A percentile compares a stretch with the other conserved stretches of the same genome.
These are phyloP conservation scores for Dendrostoma leiphaemia DNA, from an alignment of 2,329 filamentous ascomycete species.

Conservation along the genomic window DNA sequence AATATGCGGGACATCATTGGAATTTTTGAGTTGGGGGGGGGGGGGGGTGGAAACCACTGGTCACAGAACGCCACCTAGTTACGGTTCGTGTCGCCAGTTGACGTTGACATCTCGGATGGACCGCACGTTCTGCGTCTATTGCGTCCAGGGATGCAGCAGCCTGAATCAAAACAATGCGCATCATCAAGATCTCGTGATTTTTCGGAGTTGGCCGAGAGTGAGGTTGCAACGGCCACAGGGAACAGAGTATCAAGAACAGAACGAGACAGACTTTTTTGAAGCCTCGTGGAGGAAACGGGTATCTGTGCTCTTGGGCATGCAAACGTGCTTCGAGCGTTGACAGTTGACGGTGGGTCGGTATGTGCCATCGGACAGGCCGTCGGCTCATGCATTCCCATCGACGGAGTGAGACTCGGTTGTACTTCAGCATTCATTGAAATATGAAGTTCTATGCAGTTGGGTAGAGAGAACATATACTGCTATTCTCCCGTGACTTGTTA, in stretches of 20 bases:
- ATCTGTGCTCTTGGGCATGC: too few relatives aligned
- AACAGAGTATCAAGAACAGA: background rate
- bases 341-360: background rate
- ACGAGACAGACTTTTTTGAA: too few relatives aligned
- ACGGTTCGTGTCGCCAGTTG: background rate
- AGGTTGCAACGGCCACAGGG: background rate
- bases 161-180: background rate
- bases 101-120: background rate
- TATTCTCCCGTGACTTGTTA: too few relatives aligned
- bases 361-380: too few relatives aligned
- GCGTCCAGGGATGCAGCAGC: background rate
- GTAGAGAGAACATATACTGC: too few relatives aligned
- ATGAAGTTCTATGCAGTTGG: too few relatives aligned
- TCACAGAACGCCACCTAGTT: background rate
- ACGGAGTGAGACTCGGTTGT: too few relatives aligned
- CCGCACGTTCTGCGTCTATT: background rate
- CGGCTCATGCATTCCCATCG: background rate
- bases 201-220: background rate
- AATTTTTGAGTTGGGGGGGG: too few relatives aligned
- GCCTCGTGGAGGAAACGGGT: too few relatives aligned
- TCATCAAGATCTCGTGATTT: background rate
- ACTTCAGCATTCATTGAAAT: too few relatives aligned
- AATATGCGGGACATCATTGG: background rate
- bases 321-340: too few relatives aligned
- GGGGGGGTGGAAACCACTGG: too few relatives aligned